Evolutionary conservation across 371 early-diverging fungal genomes (phyloP).

Genomic region (Rhizopus stolonifer): DNA sequence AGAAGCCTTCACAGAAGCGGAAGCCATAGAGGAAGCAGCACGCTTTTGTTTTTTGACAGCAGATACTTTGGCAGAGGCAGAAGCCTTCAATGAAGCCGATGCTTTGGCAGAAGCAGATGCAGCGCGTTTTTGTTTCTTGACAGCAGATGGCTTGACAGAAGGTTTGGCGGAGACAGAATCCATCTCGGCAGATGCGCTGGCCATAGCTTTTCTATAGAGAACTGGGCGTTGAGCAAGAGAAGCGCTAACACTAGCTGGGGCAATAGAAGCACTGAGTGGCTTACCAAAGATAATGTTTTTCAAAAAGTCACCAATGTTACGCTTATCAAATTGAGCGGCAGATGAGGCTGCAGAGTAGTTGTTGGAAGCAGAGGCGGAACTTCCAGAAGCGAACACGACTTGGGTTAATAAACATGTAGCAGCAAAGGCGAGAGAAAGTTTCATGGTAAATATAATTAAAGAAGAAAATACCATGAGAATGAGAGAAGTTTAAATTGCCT

Average conservation of each 20-base stretch:
- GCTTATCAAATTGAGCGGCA: slow-evolving; percentile 9
- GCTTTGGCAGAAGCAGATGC: neutral
- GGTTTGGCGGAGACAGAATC: neutral
- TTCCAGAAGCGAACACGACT: neutral
- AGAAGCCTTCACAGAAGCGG: neutral
- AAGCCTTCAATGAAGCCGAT: slow-evolving; percentile 1
- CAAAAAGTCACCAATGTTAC: slow-evolving; percentile 1
- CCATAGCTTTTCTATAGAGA: neutral
- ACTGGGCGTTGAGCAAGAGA: too few species aligned
- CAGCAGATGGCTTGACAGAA: neutral
- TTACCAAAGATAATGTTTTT: neutral
- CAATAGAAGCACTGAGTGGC: neutral
- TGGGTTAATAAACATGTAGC: slow-evolving; percentile 7
- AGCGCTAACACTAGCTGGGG: too few species aligned
- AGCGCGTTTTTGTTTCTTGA: neutral
- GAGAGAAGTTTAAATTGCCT: neutral
- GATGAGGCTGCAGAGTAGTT: neutral
- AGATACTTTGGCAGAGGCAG: neutral
- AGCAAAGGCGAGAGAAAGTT: slow-evolving; percentile 11
- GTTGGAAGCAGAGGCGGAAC: neutral
- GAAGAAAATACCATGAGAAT: neutral
- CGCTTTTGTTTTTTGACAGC: too few species aligned
- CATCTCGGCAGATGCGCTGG: neutral
- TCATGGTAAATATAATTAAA: slow-evolving; percentile 6
- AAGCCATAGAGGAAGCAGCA: neutral